These are phyloP conservation scores for Epichloe gansuensis DNA, from an alignment of 2,329 filamentous ascomycete species.

Conservation along the genomic window DNA sequence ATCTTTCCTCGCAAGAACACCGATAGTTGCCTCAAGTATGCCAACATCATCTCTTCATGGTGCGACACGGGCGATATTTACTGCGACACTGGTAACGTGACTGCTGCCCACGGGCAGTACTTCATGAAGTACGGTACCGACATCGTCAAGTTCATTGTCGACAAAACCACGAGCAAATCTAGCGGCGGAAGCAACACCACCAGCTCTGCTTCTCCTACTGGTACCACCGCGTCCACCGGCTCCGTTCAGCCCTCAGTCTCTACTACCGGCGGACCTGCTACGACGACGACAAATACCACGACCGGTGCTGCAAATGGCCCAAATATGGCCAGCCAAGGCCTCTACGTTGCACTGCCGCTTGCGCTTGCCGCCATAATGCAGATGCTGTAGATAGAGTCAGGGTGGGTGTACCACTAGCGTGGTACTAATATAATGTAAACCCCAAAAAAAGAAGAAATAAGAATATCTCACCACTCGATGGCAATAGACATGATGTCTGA, in stretches of 20 bases:
- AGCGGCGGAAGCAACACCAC: constrained; percentile 2
- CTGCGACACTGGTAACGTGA: constrained; percentile 22
- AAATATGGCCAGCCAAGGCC: neutral
- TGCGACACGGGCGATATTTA: constrained; percentile 30
- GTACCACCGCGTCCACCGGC: neutral
- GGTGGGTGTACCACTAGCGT: neutral
- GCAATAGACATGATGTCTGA: too few relatives aligned
- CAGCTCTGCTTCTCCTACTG: neutral
- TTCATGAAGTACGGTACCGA: constrained; percentile 21
- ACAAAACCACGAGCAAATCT: constrained; percentile 12
- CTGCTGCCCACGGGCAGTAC: constrained; percentile 23
- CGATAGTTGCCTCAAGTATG: constrained; percentile 22
- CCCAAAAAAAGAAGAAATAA: neutral
- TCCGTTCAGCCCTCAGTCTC: neutral
- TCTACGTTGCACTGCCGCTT: constrained; percentile 3
- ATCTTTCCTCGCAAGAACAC: constrained; percentile 24
- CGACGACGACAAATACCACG: constrained; percentile 1
- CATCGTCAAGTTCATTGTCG: constrained; percentile 23
- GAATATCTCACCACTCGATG: neutral
- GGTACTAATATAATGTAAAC: too few relatives aligned
- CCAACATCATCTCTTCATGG: constrained; percentile 24
- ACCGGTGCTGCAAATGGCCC: neutral
- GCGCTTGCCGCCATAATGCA: constrained; percentile 1
- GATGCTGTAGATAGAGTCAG: neutral
- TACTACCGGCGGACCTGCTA: neutral